phyloP scores from a whole-genome alignment of 2,329 filamentous ascomycete species.

The Tolypocladium nubicola region DNA sequence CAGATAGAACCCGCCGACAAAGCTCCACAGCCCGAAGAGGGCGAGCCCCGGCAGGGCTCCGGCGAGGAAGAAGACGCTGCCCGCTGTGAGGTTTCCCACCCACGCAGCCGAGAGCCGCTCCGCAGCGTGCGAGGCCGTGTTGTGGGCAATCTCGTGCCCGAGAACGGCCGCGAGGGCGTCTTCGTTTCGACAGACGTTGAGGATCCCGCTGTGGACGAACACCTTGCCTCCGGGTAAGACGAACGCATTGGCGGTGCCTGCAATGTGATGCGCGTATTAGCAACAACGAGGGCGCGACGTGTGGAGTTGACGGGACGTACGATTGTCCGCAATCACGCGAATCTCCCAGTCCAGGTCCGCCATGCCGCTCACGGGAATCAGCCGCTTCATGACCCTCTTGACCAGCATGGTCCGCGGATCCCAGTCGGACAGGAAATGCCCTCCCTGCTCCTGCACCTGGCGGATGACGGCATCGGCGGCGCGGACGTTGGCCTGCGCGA shows the following conservation, averaged over 20 bases:
- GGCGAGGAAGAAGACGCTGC: slow-evolving; percentile 37
- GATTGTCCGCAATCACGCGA: slow-evolving; percentile 58
- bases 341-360: slow-evolving; percentile 56
- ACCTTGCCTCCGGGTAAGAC: slow-evolving; percentile 72
- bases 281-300: neutral
- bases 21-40: slow-evolving; percentile 27
- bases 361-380: slow-evolving; percentile 59
- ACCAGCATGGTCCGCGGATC: slow-evolving; percentile 49
- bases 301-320: slow-evolving; percentile 18
- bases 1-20: slow-evolving; percentile 33
- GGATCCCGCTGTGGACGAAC: slow-evolving; percentile 65
- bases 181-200: slow-evolving; percentile 56
- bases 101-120: slow-evolving; percentile 50
- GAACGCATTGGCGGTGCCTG: slow-evolving; percentile 58
- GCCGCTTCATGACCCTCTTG: slow-evolving; percentile 49
- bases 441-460: slow-evolving; percentile 39
- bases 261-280: neutral
- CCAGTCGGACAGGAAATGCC: slow-evolving; percentile 45
- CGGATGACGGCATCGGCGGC: slow-evolving; percentile 33
- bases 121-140: slow-evolving; percentile 55
- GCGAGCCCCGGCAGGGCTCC: slow-evolving; percentile 29
- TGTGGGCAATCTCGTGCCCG: slow-evolving; percentile 73
- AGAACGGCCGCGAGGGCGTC: slow-evolving; percentile 65
- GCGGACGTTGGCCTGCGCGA: slow-evolving; percentile 28
- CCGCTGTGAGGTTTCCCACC: slow-evolving; percentile 40